phyloP scores from a whole-genome alignment of 2,329 filamentous ascomycete genomes.

The Dactylellina leptospora region DNA sequence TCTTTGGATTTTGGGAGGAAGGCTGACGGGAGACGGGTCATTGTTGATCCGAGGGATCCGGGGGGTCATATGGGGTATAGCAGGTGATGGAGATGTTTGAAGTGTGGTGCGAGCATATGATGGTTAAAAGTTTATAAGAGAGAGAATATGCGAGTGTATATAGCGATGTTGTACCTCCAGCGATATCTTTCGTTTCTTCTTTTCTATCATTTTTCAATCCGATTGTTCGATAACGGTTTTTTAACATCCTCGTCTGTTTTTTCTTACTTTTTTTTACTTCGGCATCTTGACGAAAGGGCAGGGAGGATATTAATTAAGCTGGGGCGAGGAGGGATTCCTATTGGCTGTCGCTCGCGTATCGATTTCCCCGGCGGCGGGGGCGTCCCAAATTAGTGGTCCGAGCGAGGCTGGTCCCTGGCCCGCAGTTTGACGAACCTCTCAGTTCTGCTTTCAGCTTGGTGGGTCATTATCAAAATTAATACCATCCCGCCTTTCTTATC shows the following conservation, averaged over 20 bases:
- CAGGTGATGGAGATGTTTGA: slow-evolving; percentile 5
- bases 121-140: too few relatives aligned
- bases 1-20: too few relatives aligned
- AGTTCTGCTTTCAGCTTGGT: slow-evolving; percentile 12
- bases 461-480: slow-evolving; percentile 24
- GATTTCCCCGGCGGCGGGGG: slow-evolving; percentile 5
- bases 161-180: slow-evolving; percentile 3
- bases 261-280: slow-evolving; percentile 4
- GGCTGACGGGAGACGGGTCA: slow-evolving; percentile 6
- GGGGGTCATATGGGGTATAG: slow-evolving; percentile 6
- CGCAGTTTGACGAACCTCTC: slow-evolving; percentile 15
- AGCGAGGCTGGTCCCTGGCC: slow-evolving; percentile 36
- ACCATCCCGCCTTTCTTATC: slow-evolving; percentile 8
- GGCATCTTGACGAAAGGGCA: background rate
- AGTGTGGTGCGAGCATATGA: background rate
- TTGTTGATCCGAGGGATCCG: background rate
- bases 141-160: slow-evolving; percentile 5
- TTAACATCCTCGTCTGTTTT: background rate
- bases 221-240: background rate
- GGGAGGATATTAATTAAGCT: too few relatives aligned
- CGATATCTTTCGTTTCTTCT: slow-evolving; percentile 2
- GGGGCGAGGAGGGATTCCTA: too few relatives aligned
- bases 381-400: slow-evolving; percentile 43
- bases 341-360: slow-evolving; percentile 17
- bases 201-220: background rate